Conservation (phyloP, 192 early-diverging fungal species). For the Cetraspora pellucida region DNA sequence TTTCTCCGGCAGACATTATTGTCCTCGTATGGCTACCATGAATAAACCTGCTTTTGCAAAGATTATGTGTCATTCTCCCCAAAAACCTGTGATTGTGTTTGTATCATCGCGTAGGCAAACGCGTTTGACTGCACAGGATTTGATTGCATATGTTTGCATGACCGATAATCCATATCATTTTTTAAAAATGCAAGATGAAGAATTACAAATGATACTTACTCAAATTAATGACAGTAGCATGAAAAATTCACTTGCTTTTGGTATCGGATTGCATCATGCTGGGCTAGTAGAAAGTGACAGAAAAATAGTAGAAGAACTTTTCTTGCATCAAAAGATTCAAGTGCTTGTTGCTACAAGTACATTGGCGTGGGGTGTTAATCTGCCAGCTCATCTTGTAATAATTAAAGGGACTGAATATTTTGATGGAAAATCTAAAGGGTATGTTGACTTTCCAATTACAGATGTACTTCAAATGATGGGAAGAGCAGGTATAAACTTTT, state of each 20-base stretch:
- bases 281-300: constrained; percentile 89
- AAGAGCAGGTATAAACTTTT: constrained; percentile 67
- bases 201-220: constrained; percentile 70
- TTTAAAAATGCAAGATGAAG: constrained; percentile 81
- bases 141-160: constrained; percentile 89
- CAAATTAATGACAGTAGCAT: constrained; percentile 81
- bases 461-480: constrained; percentile 99
- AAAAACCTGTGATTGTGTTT: constrained; percentile 95
- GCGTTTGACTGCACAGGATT: constrained; percentile 92
- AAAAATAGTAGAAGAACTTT: constrained; percentile 89
- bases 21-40: constrained; percentile 98
- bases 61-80: constrained; percentile 92
- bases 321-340: constrained; percentile 94
- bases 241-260: constrained; percentile 83
- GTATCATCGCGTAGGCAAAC: constrained; percentile 98
- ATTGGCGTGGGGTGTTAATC: constrained; percentile 97
- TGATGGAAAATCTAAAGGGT: constrained; percentile 85
- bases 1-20: constrained; percentile 95
- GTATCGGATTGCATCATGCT: constrained; percentile 97
- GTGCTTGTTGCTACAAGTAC: constrained; percentile 94
- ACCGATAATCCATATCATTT: constrained; percentile 93
- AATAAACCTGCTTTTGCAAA: constrained; percentile 95
- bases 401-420: constrained; percentile 98
- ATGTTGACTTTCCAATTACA: constrained; percentile 97
- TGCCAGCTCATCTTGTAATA: constrained; percentile 95